These are phyloP conservation scores for Achlya hypogyna DNA, from an alignment of 352 stramenopile genomes.

Conservation along the genomic window DNA sequence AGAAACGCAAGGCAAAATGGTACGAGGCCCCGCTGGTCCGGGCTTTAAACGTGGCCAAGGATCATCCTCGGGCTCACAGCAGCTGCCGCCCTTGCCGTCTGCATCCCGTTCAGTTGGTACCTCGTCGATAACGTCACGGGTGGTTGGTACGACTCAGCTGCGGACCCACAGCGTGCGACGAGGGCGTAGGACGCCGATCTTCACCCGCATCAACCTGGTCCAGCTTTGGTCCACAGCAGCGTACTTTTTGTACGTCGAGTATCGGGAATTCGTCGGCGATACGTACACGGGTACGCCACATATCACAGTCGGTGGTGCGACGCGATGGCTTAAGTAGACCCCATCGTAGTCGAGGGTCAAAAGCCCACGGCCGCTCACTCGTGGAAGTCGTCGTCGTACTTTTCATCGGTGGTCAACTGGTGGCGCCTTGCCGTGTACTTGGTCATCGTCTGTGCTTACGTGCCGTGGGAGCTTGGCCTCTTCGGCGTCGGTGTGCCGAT, in stretches of 20 bases:
- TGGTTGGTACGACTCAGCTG: background rate
- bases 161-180: background rate
- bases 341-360: no score
- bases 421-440: background rate
- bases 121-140: background rate
- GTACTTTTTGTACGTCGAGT: background rate
- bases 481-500: background rate
- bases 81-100: background rate
- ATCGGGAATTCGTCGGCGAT: background rate
- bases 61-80: background rate
- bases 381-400: background rate
- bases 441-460: background rate
- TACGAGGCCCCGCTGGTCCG: background rate
- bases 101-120: background rate
- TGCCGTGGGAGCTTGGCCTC: slow-evolving; percentile 2
- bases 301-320: background rate
- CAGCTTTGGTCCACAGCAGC: background rate
- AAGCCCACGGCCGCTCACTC: background rate
- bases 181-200: background rate
- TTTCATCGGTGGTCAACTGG: slow-evolving; percentile 6
- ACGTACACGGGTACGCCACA: background rate
- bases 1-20: background rate
- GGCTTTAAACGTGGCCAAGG: background rate
- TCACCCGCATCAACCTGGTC: background rate
- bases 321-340: no score